phyloP scores from a whole-genome alignment of 2,329 filamentous ascomycete species.

The Paramyrothecium sp. region DNA sequence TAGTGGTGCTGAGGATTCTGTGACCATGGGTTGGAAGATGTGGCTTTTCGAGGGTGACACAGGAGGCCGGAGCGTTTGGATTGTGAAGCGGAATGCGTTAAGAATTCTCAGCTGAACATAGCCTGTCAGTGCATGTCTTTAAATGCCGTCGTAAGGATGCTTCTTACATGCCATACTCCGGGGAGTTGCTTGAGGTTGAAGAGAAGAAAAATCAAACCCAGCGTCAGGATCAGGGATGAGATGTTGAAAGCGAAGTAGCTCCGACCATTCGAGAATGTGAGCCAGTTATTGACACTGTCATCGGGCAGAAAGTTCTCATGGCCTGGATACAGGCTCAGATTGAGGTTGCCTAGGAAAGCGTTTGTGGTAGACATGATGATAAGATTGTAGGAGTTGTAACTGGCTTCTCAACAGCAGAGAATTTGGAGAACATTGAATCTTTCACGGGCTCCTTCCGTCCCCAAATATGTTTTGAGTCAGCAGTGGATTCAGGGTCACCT shows the following conservation, averaged over 20 bases:
- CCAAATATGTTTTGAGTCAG: background rate
- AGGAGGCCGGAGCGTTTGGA: background rate
- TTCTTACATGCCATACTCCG: conserved; percentile 1
- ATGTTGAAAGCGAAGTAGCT: background rate
- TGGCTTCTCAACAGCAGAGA: background rate
- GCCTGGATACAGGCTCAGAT: background rate
- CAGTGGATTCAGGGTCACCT: background rate
- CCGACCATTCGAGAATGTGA: background rate
- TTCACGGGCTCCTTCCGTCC: no score
- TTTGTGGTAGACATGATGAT: background rate
- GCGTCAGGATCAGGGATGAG: background rate
- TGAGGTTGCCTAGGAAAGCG: background rate
- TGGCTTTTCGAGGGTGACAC: background rate
- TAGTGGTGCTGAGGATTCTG: conserved; percentile 1
- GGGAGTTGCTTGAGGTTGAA: conserved; percentile 1
- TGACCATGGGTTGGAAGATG: conserved; percentile 2
- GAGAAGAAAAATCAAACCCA: background rate
- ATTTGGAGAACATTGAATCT: background rate
- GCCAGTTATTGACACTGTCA: background rate
- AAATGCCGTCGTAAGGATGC: background rate
- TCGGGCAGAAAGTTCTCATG: background rate
- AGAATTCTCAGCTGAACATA: background rate
- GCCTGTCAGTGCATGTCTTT: background rate
- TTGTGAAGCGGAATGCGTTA: background rate
- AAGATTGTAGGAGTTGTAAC: background rate